Percentiles rank a stretch among this genome's conserved stretches.
Evolutionary conservation across 2,329 filamentous ascomycete species (phyloP).

Genomic region (Trichoderma sp.): DNA sequence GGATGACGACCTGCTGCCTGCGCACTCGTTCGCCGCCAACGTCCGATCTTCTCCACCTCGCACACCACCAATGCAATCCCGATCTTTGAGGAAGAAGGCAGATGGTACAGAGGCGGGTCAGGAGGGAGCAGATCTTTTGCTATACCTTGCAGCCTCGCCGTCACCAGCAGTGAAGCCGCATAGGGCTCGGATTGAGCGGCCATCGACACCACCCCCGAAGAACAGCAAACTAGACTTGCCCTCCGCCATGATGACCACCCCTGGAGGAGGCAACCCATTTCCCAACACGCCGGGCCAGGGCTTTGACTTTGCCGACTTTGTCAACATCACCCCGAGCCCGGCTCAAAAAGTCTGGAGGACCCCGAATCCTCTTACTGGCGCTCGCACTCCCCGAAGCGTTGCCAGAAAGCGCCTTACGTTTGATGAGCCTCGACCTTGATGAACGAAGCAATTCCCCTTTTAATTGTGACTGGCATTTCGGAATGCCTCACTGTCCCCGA

Average conservation of each 20-base stretch:
- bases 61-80: slow-evolving; percentile 71
- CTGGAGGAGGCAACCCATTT: slow-evolving; percentile 68
- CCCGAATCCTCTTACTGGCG: slow-evolving; percentile 57
- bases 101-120: slow-evolving; percentile 60
- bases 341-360: slow-evolving; percentile 90
- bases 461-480: slow-evolving; percentile 11
- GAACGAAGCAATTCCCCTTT: slow-evolving; percentile 9
- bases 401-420: slow-evolving; percentile 80
- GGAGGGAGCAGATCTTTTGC: slow-evolving; percentile 77
- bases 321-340: slow-evolving; percentile 95
- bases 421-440: slow-evolving; percentile 58
- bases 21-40: slow-evolving; percentile 69
- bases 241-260: slow-evolving; percentile 88
- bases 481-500: slow-evolving; percentile 18
- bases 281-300: slow-evolving; percentile 77
- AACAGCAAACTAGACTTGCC: slow-evolving; percentile 67
- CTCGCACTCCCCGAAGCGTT: slow-evolving; percentile 63
- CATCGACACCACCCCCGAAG: slow-evolving; percentile 75
- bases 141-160: slow-evolving; percentile 89
- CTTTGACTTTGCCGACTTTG: slow-evolving; percentile 95
- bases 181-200: slow-evolving; percentile 60
- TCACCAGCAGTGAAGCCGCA: slow-evolving; percentile 70
- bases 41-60: slow-evolving; percentile 79
- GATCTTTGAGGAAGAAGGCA: slow-evolving; percentile 52
- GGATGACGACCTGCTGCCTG: slow-evolving; percentile 78